These are phyloP conservation scores for Platanthera zijinensis DNA, from an alignment of 106 monocot genomes.

Conservation along the genomic window DNA sequence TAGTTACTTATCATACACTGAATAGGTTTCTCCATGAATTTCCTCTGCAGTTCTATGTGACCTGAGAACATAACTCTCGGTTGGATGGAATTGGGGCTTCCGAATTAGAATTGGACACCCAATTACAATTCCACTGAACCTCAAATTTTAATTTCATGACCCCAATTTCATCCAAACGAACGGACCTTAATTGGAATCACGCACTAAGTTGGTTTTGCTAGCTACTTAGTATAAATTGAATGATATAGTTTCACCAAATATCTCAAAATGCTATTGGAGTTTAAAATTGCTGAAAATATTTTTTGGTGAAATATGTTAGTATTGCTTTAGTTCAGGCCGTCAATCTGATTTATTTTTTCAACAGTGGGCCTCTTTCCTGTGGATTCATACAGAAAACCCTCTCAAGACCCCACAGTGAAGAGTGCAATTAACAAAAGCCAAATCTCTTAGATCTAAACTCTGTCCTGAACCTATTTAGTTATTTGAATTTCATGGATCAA, in stretches of 20 bases:
- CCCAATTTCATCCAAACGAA: too few species aligned
- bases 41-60: not conserved
- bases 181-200: not conserved
- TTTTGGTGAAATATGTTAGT: not conserved
- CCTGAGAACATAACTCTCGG: not conserved
- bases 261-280: not conserved
- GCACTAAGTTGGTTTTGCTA: not conserved
- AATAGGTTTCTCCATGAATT: not conserved
- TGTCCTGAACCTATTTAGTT: not conserved
- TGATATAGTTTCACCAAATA: not conserved
- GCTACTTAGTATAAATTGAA: not conserved
- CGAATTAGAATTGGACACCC: too few species aligned
- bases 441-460: not conserved
- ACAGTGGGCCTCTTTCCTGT: not conserved
- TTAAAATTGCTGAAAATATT: too few species aligned
- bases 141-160: too few species aligned
- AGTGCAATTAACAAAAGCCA: not conserved
- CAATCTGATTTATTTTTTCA: not conserved
- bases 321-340: not conserved
- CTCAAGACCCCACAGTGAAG: not conserved
- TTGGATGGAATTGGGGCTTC: not conserved
- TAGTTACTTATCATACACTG: not conserved
- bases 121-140: too few species aligned
- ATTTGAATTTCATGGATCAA: not conserved
- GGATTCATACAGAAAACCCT: not conserved